Percentiles rank a stretch among this genome's conserved stretches.
Evolutionary conservation across 2,329 filamentous ascomycete genomes (phyloP).

Genomic region (Mycocentrospora acerina): DNA sequence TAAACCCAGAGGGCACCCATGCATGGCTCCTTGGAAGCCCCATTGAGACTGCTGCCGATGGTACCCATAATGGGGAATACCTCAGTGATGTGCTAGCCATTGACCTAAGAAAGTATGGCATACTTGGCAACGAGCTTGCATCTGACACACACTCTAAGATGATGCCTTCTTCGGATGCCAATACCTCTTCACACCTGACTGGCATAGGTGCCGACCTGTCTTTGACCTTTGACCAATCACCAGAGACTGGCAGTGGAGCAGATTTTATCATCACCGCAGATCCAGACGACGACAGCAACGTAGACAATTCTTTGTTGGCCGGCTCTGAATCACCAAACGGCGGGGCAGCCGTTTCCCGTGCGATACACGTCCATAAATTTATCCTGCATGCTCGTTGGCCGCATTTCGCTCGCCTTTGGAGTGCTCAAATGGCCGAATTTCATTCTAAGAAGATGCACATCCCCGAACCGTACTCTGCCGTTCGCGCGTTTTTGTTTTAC

Average conservation of each 20-base stretch:
- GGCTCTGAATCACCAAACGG: conserved; percentile 33
- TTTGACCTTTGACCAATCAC: conserved; percentile 80
- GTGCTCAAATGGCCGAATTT: conserved; percentile 94
- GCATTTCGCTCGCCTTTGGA: conserved; percentile 89
- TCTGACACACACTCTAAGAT: conserved; percentile 46
- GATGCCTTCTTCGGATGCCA: conserved; percentile 54
- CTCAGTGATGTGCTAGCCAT: conserved; percentile 93
- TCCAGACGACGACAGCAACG: conserved; percentile 70
- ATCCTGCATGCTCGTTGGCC: conserved; percentile 96
- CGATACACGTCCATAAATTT: conserved; percentile 92
- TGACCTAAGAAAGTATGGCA: conserved; percentile 86
- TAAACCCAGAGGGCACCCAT: conserved; percentile 93
- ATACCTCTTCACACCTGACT: conserved; percentile 53
- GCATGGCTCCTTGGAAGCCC: conserved; percentile 96
- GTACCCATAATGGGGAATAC: conserved; percentile 79
- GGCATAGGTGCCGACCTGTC: conserved; percentile 84
- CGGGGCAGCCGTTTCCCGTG: conserved; percentile 59
- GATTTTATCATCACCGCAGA: conserved; percentile 92
- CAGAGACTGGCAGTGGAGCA: conserved; percentile 80
- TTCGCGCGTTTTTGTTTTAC: conserved; percentile 93
- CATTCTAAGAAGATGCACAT: conserved; percentile 98
- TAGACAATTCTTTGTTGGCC: conserved; percentile 56
- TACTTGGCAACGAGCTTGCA: conserved; percentile 75
- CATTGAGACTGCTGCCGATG: conserved; percentile 67
- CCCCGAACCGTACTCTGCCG: conserved; percentile 90